These are phyloP conservation scores for Wolfiporia cocos DNA, from an alignment of 1,284 basidiomycete species.

Conservation along the genomic window DNA sequence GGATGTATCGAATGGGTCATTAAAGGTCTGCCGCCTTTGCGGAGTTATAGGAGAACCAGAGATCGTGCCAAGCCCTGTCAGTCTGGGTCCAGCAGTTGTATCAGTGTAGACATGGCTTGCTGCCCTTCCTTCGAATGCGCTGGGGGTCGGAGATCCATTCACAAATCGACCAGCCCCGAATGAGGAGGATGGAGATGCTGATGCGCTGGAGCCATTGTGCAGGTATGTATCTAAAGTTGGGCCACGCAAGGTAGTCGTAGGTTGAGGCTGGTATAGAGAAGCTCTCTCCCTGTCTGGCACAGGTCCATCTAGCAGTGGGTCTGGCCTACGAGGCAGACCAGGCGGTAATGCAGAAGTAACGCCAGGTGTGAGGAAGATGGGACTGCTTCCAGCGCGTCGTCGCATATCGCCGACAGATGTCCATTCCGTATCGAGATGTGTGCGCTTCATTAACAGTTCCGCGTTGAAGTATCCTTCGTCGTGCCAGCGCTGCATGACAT, in stretches of 20 bases:
- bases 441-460: slow-evolving; percentile 81
- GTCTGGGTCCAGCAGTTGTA: slow-evolving; percentile 25
- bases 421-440: slow-evolving; percentile 60
- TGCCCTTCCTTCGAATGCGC: slow-evolving; percentile 44
- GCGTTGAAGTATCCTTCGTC: slow-evolving; percentile 88
- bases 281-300: slow-evolving; percentile 31
- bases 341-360: slow-evolving; percentile 39
- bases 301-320: slow-evolving; percentile 35
- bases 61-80: slow-evolving; percentile 12
- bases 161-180: slow-evolving; percentile 55
- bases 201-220: slow-evolving; percentile 42
- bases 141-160: slow-evolving; percentile 64
- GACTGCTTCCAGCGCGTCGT: slow-evolving; percentile 43
- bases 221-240: slow-evolving; percentile 56
- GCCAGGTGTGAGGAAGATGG: slow-evolving; percentile 58
- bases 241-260: slow-evolving; percentile 48
- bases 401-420: slow-evolving; percentile 53
- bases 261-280: slow-evolving; percentile 60
- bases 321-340: slow-evolving; percentile 43
- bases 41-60: slow-evolving; percentile 8
- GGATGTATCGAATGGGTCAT: slow-evolving; percentile 16
- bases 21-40: slow-evolving; percentile 16
- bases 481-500: slow-evolving; percentile 96
- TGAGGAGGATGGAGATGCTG: slow-evolving; percentile 67
- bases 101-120: slow-evolving; percentile 32